Evolutionary conservation across 192 early-diverging fungal genomes (phyloP).

Genomic region (Coemansia sp.): DNA sequence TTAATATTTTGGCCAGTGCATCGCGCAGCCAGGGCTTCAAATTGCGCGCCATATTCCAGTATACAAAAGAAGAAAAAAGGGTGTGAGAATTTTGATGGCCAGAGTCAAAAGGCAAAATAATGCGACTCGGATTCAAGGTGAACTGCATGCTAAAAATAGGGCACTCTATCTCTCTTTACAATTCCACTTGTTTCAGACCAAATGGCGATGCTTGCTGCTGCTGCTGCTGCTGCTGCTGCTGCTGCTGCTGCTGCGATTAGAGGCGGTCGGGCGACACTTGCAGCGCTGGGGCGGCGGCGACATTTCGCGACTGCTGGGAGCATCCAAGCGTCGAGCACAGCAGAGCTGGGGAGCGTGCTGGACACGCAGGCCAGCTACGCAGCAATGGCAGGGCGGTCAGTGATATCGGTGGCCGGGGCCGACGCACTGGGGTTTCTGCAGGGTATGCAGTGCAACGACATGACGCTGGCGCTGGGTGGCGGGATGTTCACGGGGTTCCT

Average conservation of each 20-base stretch:
- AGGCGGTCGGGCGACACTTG: not conserved
- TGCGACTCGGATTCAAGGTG: too few species aligned
- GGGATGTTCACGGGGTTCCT: slow-evolving; percentile 82
- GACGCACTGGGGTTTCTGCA: slow-evolving; percentile 86
- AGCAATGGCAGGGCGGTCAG: slow-evolving; percentile 55
- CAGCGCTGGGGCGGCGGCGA: not conserved
- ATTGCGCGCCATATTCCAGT: slow-evolving; percentile 21
- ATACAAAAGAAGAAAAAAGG: not conserved
- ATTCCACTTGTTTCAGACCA: too few species aligned
- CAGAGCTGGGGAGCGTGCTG: slow-evolving; percentile 23
- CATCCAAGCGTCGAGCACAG: slow-evolving; percentile 8
- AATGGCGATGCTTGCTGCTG: too few species aligned
- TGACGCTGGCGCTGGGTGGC: slow-evolving; percentile 64
- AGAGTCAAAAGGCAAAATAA: not conserved
- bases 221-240: too few species aligned
- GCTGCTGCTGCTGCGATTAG: too few species aligned
- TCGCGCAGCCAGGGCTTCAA: slow-evolving; percentile 29
- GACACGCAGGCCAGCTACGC: slow-evolving; percentile 48
- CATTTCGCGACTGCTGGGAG: not conserved
- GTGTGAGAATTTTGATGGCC: not conserved
- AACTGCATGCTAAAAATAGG: too few species aligned
- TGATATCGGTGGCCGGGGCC: slow-evolving; percentile 65
- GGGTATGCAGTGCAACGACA: slow-evolving; percentile 88
- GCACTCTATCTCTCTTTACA: too few species aligned
- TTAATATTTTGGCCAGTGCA: too few species aligned